Percentiles rank a stretch among this genome's conserved stretches.
Evolutionary conservation across 352 stramenopile species (phyloP).

Genomic region (Globisporangium nagaii): DNA sequence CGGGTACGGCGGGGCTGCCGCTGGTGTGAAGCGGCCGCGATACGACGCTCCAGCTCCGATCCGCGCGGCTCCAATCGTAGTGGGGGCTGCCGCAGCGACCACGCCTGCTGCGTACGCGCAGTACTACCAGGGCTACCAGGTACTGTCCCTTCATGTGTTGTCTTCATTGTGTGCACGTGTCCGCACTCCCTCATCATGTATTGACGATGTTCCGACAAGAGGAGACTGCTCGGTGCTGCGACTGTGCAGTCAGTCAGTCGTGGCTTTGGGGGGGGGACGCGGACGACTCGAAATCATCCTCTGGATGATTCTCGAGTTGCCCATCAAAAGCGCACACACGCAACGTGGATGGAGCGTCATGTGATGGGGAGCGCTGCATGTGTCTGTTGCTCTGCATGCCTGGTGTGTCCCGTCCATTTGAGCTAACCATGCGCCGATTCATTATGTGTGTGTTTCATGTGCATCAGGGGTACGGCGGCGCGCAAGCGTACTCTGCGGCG

Average conservation of each 20-base stretch:
- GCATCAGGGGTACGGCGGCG: conserved; percentile 56
- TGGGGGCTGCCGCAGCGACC: conserved; percentile 23
- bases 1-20: conserved; percentile 23
- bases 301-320: neutral
- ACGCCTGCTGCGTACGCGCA: conserved; percentile 28
- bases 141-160: conserved; percentile 29
- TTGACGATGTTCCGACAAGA: conserved; percentile 12
- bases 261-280: neutral
- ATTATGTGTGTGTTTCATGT: neutral
- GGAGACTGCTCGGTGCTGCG: conserved; percentile 3
- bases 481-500: conserved; percentile 39
- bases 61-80: conserved; percentile 7
- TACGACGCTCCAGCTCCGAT: conserved; percentile 26
- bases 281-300: neutral
- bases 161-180: conserved; percentile 5
- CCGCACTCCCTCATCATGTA: conserved; percentile 8
- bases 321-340: neutral
- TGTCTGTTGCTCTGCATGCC: conserved; percentile 1
- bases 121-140: conserved; percentile 81
- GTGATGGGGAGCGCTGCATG: conserved; percentile 8
- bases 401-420: neutral
- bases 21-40: conserved; percentile 51
- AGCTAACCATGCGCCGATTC: neutral
- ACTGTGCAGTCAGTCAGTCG: neutral
- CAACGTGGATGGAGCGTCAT: conserved; percentile 1